Evolutionary conservation across 495 filamentous ascomycete species (phyloP), one percentile per base, ranked within the genome.

Genomic region (Chlorociboria aeruginascens): DNA sequence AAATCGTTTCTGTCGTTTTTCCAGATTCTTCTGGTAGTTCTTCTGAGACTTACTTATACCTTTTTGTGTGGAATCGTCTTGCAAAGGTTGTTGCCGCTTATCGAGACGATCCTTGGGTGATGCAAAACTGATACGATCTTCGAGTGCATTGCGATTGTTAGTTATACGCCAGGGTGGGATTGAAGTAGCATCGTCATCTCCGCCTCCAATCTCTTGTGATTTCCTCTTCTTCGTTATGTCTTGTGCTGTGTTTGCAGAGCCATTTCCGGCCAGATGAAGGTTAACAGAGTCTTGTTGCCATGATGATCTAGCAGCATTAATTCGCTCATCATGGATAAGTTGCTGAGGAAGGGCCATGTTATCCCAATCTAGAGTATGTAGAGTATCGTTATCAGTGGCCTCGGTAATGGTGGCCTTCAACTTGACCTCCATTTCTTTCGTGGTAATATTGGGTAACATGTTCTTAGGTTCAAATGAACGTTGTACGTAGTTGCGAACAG

Each of bases 1-100:
- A 63, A 92, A 90, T 52, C 92, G 87, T 58, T 82, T 83, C 65
- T 79, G 83, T 47, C 92, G 81, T 69, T 90, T 90, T 61, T 94
- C 89, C 70, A 83, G 70, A 63, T 85, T 80, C 68, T 82, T 82
- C 66, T 88, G 79, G 50, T 76, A 89, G 63, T 85, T 80, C 68
- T 82, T 82, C 66, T 88, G 79, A 50, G 76, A 89, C 84, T 95
- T 94, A 92, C 83, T 93, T 71, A 69, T 69, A 66, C 68, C 67
- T 55, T 67, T 60, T 56, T 70, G 64, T 36, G 65, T 9, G 20
- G 20, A 60, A 53, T 66, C 61, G 40, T 63, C 56, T 36, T 56
- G 73, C 14, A 31, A 16, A 3, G 48, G 41, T 46, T 54, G 49
- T 16, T 49, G 56, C 47, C 79, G 80, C 62, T 85, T 89, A 49